phyloP scores from a whole-genome alignment of 2,329 filamentous ascomycete species.

The Alternaria panax region DNA sequence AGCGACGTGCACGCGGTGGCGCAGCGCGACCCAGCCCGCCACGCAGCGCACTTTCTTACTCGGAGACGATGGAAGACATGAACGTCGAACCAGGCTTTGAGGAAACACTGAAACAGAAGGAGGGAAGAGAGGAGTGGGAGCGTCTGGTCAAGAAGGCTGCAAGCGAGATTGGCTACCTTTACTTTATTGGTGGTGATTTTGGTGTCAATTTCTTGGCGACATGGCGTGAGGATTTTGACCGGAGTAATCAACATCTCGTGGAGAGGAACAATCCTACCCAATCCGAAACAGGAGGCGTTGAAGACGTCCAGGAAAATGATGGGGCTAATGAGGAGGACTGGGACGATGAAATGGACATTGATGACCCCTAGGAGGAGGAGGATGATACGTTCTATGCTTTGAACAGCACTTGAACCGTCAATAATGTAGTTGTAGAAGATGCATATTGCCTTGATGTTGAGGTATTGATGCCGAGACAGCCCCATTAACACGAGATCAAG shows the following conservation, averaged over 20 bases:
- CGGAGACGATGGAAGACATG: slow-evolving; percentile 26
- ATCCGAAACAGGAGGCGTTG: neutral
- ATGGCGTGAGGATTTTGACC: slow-evolving; percentile 27
- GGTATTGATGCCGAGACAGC: neutral
- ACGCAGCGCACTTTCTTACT: slow-evolving; percentile 32
- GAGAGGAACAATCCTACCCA: slow-evolving; percentile 7
- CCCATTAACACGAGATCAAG: no score
- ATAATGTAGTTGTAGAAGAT: neutral
- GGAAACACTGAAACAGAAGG: slow-evolving; percentile 15
- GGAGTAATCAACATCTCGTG: slow-evolving; percentile 27
- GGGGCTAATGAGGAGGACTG: slow-evolving; percentile 9
- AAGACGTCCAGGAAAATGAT: slow-evolving; percentile 2
- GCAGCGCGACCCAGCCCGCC: slow-evolving; percentile 18
- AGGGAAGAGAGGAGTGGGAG: slow-evolving; percentile 21
- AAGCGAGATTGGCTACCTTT: slow-evolving; percentile 39
- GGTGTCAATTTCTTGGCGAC: slow-evolving; percentile 12
- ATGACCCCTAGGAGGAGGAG: slow-evolving; percentile 6
- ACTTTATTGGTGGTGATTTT: slow-evolving; percentile 29
- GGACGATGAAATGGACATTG: slow-evolving; percentile 20
- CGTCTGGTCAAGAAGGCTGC: slow-evolving; percentile 19
- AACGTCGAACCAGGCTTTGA: slow-evolving; percentile 16
- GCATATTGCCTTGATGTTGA: neutral
- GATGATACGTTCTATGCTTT: neutral
- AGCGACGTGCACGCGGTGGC: slow-evolving; percentile 24
- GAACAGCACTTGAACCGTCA: neutral